A percentile compares a stretch with the other conserved stretches of the same genome.
Evolutionary conservation across 1,139 yeast species (phyloP).

Genomic region (Yamadazyma sp.): DNA sequence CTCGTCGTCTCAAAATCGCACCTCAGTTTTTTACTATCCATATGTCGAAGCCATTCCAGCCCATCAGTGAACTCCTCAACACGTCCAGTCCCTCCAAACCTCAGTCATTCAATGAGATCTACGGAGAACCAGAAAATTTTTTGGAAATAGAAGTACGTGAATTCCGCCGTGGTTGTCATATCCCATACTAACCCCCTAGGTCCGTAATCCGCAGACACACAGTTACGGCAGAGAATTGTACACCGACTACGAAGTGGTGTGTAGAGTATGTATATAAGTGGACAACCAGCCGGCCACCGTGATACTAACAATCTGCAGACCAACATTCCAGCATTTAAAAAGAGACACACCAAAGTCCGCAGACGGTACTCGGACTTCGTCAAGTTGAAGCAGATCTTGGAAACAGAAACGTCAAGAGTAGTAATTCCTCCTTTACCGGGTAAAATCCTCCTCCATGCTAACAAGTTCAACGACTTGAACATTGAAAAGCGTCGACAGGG

Average conservation of each 20-base stretch:
- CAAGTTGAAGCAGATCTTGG: conserved; percentile 70
- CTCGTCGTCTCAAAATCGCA: no score
- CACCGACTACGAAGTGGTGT: conserved; percentile 89
- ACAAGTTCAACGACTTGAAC: conserved; percentile 78
- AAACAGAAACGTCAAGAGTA: conserved; percentile 73
- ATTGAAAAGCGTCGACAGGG: conserved; percentile 86
- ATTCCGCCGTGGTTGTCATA: neutral
- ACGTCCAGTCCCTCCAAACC: conserved; percentile 42
- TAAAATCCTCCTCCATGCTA: conserved; percentile 63
- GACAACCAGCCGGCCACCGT: no score
- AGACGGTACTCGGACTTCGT: conserved; percentile 92
- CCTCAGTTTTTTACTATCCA: neutral
- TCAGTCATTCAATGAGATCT: conserved; percentile 78
- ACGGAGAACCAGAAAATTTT: conserved; percentile 94
- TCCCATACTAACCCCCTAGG: conserved; percentile 15
- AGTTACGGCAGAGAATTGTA: conserved; percentile 66
- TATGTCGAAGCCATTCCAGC: conserved; percentile 47
- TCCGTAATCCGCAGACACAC: conserved; percentile 73
- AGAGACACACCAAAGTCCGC: conserved; percentile 66
- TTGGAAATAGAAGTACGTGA: conserved; percentile 77
- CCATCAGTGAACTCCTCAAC: conserved; percentile 45
- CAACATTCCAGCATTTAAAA: conserved; percentile 82
- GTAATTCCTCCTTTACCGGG: conserved; percentile 89
- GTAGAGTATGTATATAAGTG: conserved; percentile 44
- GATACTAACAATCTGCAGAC: conserved; percentile 36